Base-by-base conservation (phyloP, 495 filamentous ascomycete species). In the Penicillium psychrofluorescens region DNA sequence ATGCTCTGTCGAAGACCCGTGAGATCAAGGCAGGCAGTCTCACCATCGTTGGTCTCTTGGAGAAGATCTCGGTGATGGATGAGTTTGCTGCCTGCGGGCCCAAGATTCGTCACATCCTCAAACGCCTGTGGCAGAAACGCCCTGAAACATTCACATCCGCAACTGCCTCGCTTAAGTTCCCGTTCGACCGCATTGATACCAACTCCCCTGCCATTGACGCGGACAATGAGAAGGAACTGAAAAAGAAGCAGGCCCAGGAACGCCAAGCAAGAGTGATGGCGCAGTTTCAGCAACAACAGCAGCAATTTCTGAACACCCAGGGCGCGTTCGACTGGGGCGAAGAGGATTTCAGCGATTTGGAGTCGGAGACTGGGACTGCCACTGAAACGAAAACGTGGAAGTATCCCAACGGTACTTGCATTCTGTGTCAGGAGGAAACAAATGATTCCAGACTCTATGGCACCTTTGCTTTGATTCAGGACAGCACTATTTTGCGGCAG, bases 231-330 rank as follows among this genome's bases (percentile, higher is more conserved):
- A 82, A 80, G 38, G 88, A 94, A 60, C 64, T 75, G 38, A 97
- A 89, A 73, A 97, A 95, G 71, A 80, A 83, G 53, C 83, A 90
- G 28, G 92, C 94, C 0, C 62, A 88, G 30, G 89, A 91, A 46
- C 76, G 92, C 38, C 89, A 97, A 66, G 90, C 90, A 8, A 81
- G 77, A 50, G 86, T 97, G 13, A 95, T 97, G 90, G 91, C 90
- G 2, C 87, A 95, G 59, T 95, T 97, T 70, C 92, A 95, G 59
- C 82, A 95, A 55, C 89, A 99, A 54, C 94, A 97, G 56, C 89
- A 94, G 62, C 88, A 79, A 51, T 97, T 97, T 67, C 62, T 97
- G 66, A 83, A 86, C 45, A 89, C 79, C 50, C 88, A 95, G 58
- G 84, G 83, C 29, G 79, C 80, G 30, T 74, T 95, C 50, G 85